phyloP scores from a whole-genome alignment of 257 asterid species.

The Lavandula angustifolia region DNA sequence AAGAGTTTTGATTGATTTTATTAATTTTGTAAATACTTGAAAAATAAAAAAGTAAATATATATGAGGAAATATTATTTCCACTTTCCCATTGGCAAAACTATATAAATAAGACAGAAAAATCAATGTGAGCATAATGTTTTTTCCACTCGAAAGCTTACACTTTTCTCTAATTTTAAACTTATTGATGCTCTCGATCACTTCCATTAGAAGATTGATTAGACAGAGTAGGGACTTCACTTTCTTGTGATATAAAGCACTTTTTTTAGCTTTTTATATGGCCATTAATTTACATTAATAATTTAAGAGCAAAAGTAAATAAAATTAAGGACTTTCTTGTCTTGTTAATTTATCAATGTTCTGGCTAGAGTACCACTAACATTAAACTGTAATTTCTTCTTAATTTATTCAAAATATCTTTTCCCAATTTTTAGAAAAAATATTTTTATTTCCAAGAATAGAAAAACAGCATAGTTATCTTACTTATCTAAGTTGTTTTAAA shows the following conservation, averaged over 20 bases:
- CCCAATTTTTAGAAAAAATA: constrained; percentile 11
- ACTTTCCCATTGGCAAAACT: constrained; percentile 29
- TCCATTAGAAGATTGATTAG: constrained; percentile 44
- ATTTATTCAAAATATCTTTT: constrained; percentile 17
- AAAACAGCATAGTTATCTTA: constrained; percentile 11
- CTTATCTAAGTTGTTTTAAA: background rate
- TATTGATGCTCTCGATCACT: constrained; percentile 34
- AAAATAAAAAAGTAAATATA: too few species aligned
- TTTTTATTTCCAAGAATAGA: constrained; percentile 26
- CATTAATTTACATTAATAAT: constrained; percentile 28
- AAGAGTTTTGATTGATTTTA: too few species aligned
- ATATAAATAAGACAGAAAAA: constrained; percentile 35
- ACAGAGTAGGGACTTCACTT: constrained; percentile 50
- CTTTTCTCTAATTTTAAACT: constrained; percentile 24
- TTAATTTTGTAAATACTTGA: too few species aligned
- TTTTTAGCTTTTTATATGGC: constrained; percentile 22
- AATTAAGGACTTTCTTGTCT: background rate
- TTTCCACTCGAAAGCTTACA: constrained; percentile 38
- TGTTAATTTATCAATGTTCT: background rate
- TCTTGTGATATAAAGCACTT: constrained; percentile 40
- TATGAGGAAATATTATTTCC: constrained; percentile 25
- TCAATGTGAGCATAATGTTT: constrained; percentile 34
- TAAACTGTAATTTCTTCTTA: constrained; percentile 19
- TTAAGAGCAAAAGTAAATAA: constrained; percentile 1
- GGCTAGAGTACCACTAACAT: constrained; percentile 31